Evolutionary conservation across 352 stramenopile species (phyloP), one percentile per base, ranked within the genome.

Genomic region (Phytophthora crassamura): DNA sequence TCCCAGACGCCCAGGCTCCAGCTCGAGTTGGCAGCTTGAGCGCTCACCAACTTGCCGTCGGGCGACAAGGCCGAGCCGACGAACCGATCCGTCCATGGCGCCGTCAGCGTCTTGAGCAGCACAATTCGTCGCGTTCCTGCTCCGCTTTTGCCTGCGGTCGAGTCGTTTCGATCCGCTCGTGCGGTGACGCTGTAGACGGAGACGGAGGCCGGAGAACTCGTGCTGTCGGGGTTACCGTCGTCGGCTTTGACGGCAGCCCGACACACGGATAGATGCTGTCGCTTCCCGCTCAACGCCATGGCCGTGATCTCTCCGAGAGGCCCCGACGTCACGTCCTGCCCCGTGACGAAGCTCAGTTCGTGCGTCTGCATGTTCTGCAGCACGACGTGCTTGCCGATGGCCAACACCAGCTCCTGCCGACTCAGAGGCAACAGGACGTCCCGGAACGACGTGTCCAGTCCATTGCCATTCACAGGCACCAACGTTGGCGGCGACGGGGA

Each of bases 1-100:
- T 94, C 86, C 84, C 82, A 94, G 3, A 94, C 75, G 1, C 88
- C 67, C 4, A 94, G 65, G 41, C 72, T 85, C 84, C 80, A 91
- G 7, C 41, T 85, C 5, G 79, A 43, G 25, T 77, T 91, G 1
- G 73, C 67, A 7, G 75, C 71, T 59, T 91, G 85, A 9, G 63
- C 77, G 42, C 80, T 90, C 6, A 91, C 72, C 18, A 93, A 71
- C 40, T 88, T 90, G 0, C 86, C 84, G 48, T 93, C 84, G 22
- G 75, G 74, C 11, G 86, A 94, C 35, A 94, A 69, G 14, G 84
- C 76, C 0, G 76, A 69, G 18, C 78, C 62, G 5, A 72, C 65
- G 35, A 93, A 88, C 14, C 75, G 74, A 30, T 94, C 81, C 0
- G 79, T 73, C 66, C 66, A 74, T 6, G 72, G 64, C 38, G 81